Conservation (phyloP, 169 alveolate genomes). For the Plasmodium berghei region DNA sequence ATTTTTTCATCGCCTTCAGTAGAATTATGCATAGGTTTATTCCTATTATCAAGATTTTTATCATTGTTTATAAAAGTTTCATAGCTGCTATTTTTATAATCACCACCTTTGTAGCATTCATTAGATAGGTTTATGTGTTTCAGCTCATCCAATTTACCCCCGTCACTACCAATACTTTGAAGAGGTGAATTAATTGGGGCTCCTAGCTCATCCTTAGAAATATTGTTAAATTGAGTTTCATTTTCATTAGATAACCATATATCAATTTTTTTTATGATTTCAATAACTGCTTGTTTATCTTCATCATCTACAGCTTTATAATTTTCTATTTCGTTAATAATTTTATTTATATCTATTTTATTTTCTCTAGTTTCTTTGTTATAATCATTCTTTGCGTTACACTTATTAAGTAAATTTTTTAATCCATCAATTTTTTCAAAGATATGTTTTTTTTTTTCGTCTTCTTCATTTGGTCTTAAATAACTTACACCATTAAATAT, state of each 20-base stretch:
- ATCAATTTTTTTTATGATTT: slow-evolving; percentile 75
- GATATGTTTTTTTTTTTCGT: slow-evolving; percentile 79
- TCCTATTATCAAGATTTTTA: neutral
- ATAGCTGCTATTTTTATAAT: neutral
- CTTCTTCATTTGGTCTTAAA: slow-evolving; percentile 85
- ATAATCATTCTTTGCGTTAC: slow-evolving; percentile 37
- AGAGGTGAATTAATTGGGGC: too few relatives aligned
- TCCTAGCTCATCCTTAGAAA: neutral
- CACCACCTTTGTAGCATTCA: neutral
- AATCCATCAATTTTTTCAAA: slow-evolving; percentile 77
- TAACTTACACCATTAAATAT: slow-evolving; percentile 86
- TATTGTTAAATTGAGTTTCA: neutral
- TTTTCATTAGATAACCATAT: slow-evolving; percentile 20
- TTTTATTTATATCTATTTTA: slow-evolving; percentile 48
- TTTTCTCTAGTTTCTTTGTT: neutral
- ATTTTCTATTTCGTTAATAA: slow-evolving; percentile 66
- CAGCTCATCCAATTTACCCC: neutral
- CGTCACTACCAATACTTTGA: neutral
- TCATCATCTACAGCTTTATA: slow-evolving; percentile 80
- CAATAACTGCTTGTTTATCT: slow-evolving; percentile 81
- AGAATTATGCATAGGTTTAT: neutral
- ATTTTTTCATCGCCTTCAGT: neutral
- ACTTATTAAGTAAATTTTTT: slow-evolving; percentile 62
- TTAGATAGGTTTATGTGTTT: neutral
- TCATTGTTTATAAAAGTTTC: neutral